These are phyloP conservation scores for Ammopiptanthus mongolicus DNA, from an alignment of 306 rosid genomes.

Conservation along the genomic window DNA sequence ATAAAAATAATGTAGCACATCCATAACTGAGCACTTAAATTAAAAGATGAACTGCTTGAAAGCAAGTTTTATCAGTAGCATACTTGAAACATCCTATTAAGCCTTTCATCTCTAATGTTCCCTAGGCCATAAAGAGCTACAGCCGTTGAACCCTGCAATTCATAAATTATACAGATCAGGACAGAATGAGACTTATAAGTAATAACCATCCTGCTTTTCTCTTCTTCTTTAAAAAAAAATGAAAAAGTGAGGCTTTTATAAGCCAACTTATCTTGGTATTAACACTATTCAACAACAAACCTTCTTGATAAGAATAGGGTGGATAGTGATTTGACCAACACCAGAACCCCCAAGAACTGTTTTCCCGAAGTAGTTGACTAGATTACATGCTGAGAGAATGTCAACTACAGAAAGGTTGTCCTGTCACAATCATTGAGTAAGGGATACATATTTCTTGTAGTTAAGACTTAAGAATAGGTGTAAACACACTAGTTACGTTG, in stretches of 20 bases:
- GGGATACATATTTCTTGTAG: constrained; percentile 11
- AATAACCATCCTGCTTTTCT: neutral
- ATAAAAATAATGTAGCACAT: constrained; percentile 7
- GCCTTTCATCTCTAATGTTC: constrained; percentile 95
- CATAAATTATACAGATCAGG: constrained; percentile 9
- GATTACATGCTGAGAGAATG: constrained; percentile 96
- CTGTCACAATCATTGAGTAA: constrained; percentile 49
- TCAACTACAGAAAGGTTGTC: constrained; percentile 99
- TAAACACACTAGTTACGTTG: constrained; percentile 1
- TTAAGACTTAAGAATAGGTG: constrained; percentile 21
- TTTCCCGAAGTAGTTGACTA: constrained; percentile 97
- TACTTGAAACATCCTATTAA: constrained; percentile 99
- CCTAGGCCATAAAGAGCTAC: constrained; percentile 97
- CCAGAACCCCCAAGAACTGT: constrained; percentile 97
- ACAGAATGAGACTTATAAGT: constrained; percentile 11
- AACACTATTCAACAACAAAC: constrained; percentile 41
- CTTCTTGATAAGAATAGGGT: constrained; percentile 93
- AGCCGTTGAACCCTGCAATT: constrained; percentile 84
- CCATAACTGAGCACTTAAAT: constrained; percentile 19
- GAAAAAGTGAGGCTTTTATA: neutral
- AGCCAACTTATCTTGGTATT: constrained; percentile 1
- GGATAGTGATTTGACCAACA: constrained; percentile 85
- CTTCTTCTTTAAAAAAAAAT: neutral
- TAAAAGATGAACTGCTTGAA: constrained; percentile 11
- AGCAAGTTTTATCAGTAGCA: constrained; percentile 8